Base-by-base conservation (phyloP, 2,329 filamentous ascomycete genomes). In the Hypocrella siamensis region DNA sequence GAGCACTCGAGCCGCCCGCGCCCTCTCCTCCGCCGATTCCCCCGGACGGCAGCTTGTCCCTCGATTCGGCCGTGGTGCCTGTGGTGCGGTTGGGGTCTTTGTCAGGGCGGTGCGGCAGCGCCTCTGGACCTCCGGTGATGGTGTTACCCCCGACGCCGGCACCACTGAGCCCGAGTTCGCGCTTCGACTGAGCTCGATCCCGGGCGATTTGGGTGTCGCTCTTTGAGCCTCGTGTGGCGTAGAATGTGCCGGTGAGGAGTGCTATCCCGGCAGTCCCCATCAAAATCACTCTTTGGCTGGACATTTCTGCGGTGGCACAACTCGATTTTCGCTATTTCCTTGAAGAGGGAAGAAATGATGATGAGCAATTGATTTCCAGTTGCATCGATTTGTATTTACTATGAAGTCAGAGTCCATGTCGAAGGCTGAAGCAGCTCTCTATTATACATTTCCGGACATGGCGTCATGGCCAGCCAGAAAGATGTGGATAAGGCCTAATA, bases 31-130 rank as follows among this genome's bases (percentile, higher is more conserved):
- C 52, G 0, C 51, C 51, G 2, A 52, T 44, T 5, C 48, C 46
- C 1, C 52, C 52, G 1, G 47, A 43, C 5, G 52, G 51, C 0
- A 56, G 43, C 36, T 52, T 42, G n/a, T 53, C 49, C 17, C 19
- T 30, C 16, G 30, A 36, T n/a, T 35, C 40, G 4, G 49, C 44
- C 3, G 42, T 43, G 3, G 43, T 46, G n/a, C 40, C 17, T 5
- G 42, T 38, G 5, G 33, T 42, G 19, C 39, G 40, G 4, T 42
- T 27, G 2, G 41, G 37, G 35, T 45, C 40, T 16, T 29, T 33
- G 11, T 35, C 37, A 6, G 36, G 22, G 6, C 26, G 26, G 19
- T 38, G 37, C 10, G 38, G 40, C 14, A 26, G 14, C 8, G 30
- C 26, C 26, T 52, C 51, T 17, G 48, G 42, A 14, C 48, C 48